Conservation (phyloP, 2,329 filamentous ascomycete species). For the Chaetomiaceae sp. region DNA sequence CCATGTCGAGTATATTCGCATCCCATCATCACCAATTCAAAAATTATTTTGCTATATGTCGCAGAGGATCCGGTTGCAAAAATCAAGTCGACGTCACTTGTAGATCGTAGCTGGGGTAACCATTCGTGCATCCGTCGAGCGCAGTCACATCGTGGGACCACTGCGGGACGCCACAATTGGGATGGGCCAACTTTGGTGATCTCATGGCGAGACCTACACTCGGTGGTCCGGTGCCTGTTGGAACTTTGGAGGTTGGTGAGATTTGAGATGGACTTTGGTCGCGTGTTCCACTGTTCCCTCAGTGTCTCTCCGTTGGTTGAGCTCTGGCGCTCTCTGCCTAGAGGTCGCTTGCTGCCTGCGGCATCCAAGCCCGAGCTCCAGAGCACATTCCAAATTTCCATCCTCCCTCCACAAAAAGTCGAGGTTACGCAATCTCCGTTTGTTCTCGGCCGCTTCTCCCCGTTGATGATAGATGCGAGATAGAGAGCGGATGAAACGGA, state of each 20-base stretch:
- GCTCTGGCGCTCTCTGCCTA: neutral
- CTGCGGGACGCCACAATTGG: neutral
- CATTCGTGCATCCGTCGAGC: neutral
- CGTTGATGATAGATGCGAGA: constrained; percentile 5
- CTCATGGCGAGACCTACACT: neutral
- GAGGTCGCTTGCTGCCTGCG: constrained; percentile 1
- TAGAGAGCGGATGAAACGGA: constrained; percentile 11
- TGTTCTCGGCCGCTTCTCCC: constrained; percentile 13
- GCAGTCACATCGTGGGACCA: neutral
- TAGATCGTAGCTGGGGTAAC: neutral
- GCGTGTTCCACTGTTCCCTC: too few species aligned
- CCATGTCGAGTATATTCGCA: too few species aligned
- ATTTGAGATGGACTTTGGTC: too few species aligned
- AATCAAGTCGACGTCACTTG: too few species aligned
- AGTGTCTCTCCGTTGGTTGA: too few species aligned
- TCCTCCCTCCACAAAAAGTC: neutral
- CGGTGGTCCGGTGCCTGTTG: neutral
- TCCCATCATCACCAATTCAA: too few species aligned
- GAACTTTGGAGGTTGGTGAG: neutral
- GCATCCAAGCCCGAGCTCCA: neutral
- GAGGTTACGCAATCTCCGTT: constrained; percentile 5
- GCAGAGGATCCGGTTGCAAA: too few species aligned
- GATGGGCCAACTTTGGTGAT: constrained; percentile 5
- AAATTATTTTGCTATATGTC: too few species aligned
- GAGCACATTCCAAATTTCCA: neutral